Evolutionary conservation across 306 rosid genomes (phyloP).

Genomic region (Pterocarpus macrocarpus): DNA sequence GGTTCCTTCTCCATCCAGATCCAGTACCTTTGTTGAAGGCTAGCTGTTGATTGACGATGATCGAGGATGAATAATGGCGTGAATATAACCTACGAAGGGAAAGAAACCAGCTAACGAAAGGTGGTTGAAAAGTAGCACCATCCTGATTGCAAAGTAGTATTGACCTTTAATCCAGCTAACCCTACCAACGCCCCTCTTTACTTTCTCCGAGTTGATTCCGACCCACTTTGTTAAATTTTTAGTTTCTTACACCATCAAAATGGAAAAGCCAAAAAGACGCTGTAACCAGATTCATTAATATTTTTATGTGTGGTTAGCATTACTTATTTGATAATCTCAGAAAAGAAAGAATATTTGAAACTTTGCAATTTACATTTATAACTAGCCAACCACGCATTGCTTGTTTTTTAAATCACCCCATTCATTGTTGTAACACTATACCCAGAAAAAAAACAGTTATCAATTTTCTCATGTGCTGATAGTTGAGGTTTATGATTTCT

Average conservation of each 20-base stretch:
- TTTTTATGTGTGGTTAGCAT: neutral
- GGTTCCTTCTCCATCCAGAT: neutral
- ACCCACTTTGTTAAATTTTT: slow-evolving; percentile 2
- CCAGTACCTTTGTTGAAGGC: slow-evolving; percentile 20
- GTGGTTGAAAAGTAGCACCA: slow-evolving; percentile 41
- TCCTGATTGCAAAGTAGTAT: neutral
- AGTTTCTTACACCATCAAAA: neutral
- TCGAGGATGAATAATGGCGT: slow-evolving; percentile 32
- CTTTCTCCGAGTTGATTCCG: slow-evolving; percentile 19
- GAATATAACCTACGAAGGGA: slow-evolving; percentile 1
- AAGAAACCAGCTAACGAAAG: slow-evolving; percentile 40
- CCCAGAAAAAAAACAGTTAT: neutral
- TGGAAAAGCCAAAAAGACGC: slow-evolving; percentile 9
- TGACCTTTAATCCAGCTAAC: slow-evolving; percentile 33
- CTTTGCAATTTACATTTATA: neutral
- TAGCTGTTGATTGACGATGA: slow-evolving; percentile 30
- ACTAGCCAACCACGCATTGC: slow-evolving; percentile 3
- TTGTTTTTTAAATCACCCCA: slow-evolving; percentile 20
- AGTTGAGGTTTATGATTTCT: slow-evolving; percentile 15
- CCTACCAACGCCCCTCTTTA: slow-evolving; percentile 23
- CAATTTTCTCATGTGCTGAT: neutral
- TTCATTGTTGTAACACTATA: neutral
- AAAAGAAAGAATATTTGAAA: neutral
- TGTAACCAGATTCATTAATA: neutral
- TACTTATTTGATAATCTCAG: neutral